These are phyloP conservation scores for Paramyrothecium sp. DNA, from an alignment of 2,329 filamentous ascomycete species.

Conservation along the genomic window DNA sequence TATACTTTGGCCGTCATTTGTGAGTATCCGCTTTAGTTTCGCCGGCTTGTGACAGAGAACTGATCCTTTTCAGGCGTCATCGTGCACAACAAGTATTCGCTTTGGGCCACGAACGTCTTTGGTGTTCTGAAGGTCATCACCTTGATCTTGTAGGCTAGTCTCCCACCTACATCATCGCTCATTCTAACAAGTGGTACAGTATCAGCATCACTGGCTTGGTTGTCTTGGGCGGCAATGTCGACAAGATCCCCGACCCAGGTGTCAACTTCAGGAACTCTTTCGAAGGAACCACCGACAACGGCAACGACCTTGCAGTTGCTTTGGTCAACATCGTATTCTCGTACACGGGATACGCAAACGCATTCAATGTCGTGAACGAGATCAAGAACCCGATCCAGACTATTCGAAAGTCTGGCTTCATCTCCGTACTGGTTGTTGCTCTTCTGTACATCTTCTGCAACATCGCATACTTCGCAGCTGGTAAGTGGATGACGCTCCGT, in stretches of 20 bases:
- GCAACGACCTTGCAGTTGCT: conserved; percentile 40
- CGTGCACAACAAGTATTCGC: conserved; percentile 56
- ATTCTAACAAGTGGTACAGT: conserved; percentile 3
- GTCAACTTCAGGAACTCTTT: conserved; percentile 35
- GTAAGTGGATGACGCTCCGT: conserved; percentile 15
- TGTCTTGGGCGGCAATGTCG: conserved; percentile 44
- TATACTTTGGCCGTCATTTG: conserved; percentile 59
- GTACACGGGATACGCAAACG: conserved; percentile 56
- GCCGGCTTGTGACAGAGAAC: background rate
- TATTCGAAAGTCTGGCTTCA: conserved; percentile 46
- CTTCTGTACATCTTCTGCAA: conserved; percentile 58
- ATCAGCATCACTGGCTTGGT: conserved; percentile 61
- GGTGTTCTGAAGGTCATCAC: conserved; percentile 60
- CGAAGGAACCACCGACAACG: conserved; percentile 29
- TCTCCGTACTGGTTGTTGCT: conserved; percentile 50
- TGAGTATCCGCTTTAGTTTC: conserved; percentile 26
- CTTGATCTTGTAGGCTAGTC: conserved; percentile 46
- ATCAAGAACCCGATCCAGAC: conserved; percentile 59
- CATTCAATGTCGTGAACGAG: conserved; percentile 62
- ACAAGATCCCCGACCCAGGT: conserved; percentile 26
- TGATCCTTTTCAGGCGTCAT: conserved; percentile 30
- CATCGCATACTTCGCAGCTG: conserved; percentile 59
- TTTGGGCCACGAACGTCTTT: conserved; percentile 54
- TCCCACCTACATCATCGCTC: background rate
- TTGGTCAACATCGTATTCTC: conserved; percentile 59